Percentiles rank a stretch among this genome's conserved stretches.
Conservation (phyloP, 2,329 filamentous ascomycete genomes). For the Fonsecaea pedrosoi region DNA sequence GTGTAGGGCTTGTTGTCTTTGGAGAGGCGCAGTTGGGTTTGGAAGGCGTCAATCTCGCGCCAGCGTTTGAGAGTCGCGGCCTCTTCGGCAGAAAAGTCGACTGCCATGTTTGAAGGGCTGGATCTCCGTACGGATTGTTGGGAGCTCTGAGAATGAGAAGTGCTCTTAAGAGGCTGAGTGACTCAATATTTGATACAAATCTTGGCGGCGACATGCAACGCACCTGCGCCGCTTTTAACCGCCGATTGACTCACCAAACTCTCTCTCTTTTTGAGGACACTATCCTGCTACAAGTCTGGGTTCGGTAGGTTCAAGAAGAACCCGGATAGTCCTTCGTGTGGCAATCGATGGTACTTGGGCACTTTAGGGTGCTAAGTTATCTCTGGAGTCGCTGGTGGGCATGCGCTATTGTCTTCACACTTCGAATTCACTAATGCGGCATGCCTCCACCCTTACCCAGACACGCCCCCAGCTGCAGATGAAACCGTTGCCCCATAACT, state of each 20-base stretch:
- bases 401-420: not conserved
- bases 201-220: not conserved
- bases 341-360: not conserved
- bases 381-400: not conserved
- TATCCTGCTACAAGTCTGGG: too few relatives aligned
- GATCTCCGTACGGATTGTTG: not conserved
- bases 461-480: not conserved
- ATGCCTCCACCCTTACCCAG: not conserved
- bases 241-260: not conserved
- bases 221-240: not conserved
- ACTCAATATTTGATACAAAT: conserved; percentile 6
- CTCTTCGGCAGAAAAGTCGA: conserved; percentile 93
- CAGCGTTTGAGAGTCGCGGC: conserved; percentile 82
- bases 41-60: conserved; percentile 91
- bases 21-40: conserved; percentile 84
- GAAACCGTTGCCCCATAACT: not conserved
- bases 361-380: not conserved
- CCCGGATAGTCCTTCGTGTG: not conserved
- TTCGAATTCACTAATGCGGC: not conserved
- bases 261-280: not conserved
- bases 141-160: not conserved
- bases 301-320: not conserved
- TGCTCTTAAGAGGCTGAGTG: conserved; percentile 1
- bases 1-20: conserved; percentile 83
- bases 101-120: conserved; percentile 68